Conservation (phyloP, 2,329 filamentous ascomycete species). For the Dothistroma septosporum region DNA sequence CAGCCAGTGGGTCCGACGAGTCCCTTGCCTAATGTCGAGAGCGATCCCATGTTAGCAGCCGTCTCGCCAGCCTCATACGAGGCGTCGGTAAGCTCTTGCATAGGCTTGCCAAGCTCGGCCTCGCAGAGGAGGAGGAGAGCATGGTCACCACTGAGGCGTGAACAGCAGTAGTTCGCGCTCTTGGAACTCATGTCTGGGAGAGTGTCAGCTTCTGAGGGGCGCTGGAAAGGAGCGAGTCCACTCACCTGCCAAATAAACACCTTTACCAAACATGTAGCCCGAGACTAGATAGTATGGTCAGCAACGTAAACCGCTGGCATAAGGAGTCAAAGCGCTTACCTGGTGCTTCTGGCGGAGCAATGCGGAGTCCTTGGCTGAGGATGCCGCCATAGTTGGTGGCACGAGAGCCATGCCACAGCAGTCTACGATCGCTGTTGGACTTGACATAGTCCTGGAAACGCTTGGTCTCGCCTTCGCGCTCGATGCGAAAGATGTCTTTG, state of each 20-base stretch:
- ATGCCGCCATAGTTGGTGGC: slow-evolving; percentile 84
- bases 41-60: slow-evolving; percentile 57
- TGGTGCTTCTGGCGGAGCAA: slow-evolving; percentile 79
- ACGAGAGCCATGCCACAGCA: slow-evolving; percentile 85
- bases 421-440: slow-evolving; percentile 61
- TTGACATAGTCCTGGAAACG: slow-evolving; percentile 61
- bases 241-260: slow-evolving; percentile 72
- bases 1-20: slow-evolving; percentile 60
- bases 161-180: slow-evolving; percentile 71
- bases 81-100: slow-evolving; percentile 58
- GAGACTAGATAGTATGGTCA: slow-evolving; percentile 1
- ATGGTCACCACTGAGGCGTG: slow-evolving; percentile 47
- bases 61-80: slow-evolving; percentile 61
- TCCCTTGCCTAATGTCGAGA: slow-evolving; percentile 70
- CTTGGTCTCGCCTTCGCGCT: slow-evolving; percentile 66
- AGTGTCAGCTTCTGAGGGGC: background rate
- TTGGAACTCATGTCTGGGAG: slow-evolving; percentile 68
- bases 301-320: background rate
- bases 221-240: slow-evolving; percentile 52
- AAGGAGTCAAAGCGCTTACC: slow-evolving; percentile 59
- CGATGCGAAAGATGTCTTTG: slow-evolving; percentile 76
- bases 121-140: slow-evolving; percentile 79
- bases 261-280: slow-evolving; percentile 73
- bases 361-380: slow-evolving; percentile 80
- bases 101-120: slow-evolving; percentile 72